Conservation (phyloP, 1,284 basidiomycete species). For the Ceratobasidium sp. region DNA sequence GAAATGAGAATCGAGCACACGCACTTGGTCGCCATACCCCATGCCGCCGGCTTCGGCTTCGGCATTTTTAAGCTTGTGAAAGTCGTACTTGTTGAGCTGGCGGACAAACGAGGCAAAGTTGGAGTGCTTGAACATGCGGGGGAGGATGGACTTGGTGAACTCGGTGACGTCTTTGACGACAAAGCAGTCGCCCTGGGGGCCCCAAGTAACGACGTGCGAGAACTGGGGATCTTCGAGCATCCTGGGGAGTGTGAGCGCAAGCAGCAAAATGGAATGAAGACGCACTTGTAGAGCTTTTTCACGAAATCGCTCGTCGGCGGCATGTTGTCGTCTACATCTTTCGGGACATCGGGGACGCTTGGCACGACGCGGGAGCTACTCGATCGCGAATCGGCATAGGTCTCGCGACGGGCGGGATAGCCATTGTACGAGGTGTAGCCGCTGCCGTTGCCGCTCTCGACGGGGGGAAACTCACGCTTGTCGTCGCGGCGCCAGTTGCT, state of each 20-base stretch:
- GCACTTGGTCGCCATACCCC: slow-evolving; percentile 76
- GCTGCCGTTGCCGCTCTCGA: slow-evolving; percentile 39
- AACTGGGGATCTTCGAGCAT: slow-evolving; percentile 88
- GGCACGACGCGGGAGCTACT: slow-evolving; percentile 17
- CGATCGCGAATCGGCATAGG: slow-evolving; percentile 36
- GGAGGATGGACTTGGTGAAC: slow-evolving; percentile 93
- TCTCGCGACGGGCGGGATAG: slow-evolving; percentile 19
- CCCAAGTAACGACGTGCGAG: slow-evolving; percentile 85
- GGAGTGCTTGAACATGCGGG: slow-evolving; percentile 95
- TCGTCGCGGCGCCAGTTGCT: slow-evolving; percentile 24
- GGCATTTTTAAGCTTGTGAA: slow-evolving; percentile 92
- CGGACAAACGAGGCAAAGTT: slow-evolving; percentile 96
- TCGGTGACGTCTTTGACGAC: slow-evolving; percentile 99
- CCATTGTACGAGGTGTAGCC: slow-evolving; percentile 8
- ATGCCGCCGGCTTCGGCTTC: slow-evolving; percentile 67
- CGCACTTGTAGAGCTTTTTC: slow-evolving; percentile 92
- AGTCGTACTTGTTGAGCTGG: slow-evolving; percentile 98
- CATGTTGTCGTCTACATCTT: slow-evolving; percentile 58
- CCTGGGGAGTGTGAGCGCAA: slow-evolving; percentile 57
- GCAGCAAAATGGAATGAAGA: slow-evolving; percentile 47
- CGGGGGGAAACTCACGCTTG: slow-evolving; percentile 20
- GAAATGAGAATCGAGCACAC: slow-evolving; percentile 50
- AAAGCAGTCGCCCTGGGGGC: slow-evolving; percentile 86
- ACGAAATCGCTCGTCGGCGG: slow-evolving; percentile 90
- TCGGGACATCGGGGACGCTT: slow-evolving; percentile 13